Conservation (phyloP, 352 stramenopile genomes). For the Blastocystis sp. region DNA sequence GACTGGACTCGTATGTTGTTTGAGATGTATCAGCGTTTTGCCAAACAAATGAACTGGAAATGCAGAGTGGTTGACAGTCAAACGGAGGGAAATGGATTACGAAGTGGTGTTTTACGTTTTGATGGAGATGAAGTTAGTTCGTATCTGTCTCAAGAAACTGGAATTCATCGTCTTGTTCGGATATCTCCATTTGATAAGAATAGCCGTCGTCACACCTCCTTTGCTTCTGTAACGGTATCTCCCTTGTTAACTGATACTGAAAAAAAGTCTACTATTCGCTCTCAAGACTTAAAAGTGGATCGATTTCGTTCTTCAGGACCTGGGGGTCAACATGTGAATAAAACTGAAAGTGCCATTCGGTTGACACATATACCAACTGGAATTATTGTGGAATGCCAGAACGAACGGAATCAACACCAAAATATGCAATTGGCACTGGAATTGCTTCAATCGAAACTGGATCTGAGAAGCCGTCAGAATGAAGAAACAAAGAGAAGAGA, state of each 20-base stretch:
- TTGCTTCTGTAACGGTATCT: conserved; percentile 68
- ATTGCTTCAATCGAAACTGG: neutral
- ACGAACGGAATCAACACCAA: conserved; percentile 79
- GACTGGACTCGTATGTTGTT: conserved; percentile 64
- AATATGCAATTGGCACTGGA: conserved; percentile 94
- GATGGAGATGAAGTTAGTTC: conserved; percentile 1
- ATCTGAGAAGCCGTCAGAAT: neutral
- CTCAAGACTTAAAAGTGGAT: conserved; percentile 91
- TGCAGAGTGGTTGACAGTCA: neutral
- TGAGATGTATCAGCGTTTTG: conserved; percentile 38
- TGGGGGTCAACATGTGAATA: conserved; percentile 98
- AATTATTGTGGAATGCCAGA: conserved; percentile 76
- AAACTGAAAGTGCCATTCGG: conserved; percentile 91
- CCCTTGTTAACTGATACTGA: conserved; percentile 21
- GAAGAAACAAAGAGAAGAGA: conserved; percentile 3
- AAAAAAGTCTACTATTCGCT: conserved; percentile 80
- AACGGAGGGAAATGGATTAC: neutral
- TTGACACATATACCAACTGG: conserved; percentile 93
- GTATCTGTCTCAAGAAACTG: conserved; percentile 53
- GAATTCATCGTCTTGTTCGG: conserved; percentile 69
- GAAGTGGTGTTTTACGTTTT: neutral
- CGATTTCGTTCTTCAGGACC: conserved; percentile 90
- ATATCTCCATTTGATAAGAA: conserved; percentile 70
- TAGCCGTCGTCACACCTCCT: conserved; percentile 68
- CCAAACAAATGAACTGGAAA: conserved; percentile 17